Base-by-base conservation (phyloP, 139 green algal species). In the Deuterostichococcus epilithicus region DNA sequence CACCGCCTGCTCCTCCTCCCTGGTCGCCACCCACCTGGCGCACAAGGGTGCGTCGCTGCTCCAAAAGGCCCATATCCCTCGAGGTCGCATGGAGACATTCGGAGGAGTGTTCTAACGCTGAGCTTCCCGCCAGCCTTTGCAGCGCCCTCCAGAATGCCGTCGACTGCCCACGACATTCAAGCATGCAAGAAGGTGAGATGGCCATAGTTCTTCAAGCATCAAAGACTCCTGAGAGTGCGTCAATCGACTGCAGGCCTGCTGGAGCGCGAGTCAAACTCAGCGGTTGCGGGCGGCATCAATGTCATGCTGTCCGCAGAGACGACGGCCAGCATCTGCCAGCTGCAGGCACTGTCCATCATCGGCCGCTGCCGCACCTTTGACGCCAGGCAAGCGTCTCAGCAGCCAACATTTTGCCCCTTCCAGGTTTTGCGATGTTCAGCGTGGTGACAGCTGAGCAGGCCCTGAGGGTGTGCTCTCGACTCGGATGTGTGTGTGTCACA, bases 1-100 rank as follows among this genome's bases (percentile, higher is more conserved):
- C 72, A 91, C 87, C 1, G 87, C 87, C 1, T 91, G 87, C 75
- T 88, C 81, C 32, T 87, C 81, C 5, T 91, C 87, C 0, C 66
- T 91, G 37, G 87, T 91, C 18, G 74, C 77, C 1, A 30, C 78
- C 23, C 83, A 90, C 66, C 30, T 87, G 42, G 83, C 83, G 0
- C 45, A 68, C 36, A 69, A 6, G 1, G 76, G 52, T 63, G 3
- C 10, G 18, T 63, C n/a, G 52, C 42, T 63, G 52, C 52, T 30
- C 28, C 34, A 59, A 1, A 25, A 30, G 52, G 26, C 13, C 18
- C 10, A 63, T n/a, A n/a, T n/a, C n/a, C n/a, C n/a, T n/a, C n/a
- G n/a, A n/a, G n/a, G n/a, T n/a, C n/a, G n/a, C n/a, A n/a, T n/a
- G n/a, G n/a, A n/a, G n/a, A n/a, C n/a, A n/a, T n/a, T n/a, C n/a